These are phyloP conservation scores for Biscogniauxia sp. DNA, from an alignment of 2,329 filamentous ascomycete genomes.

Conservation along the genomic window DNA sequence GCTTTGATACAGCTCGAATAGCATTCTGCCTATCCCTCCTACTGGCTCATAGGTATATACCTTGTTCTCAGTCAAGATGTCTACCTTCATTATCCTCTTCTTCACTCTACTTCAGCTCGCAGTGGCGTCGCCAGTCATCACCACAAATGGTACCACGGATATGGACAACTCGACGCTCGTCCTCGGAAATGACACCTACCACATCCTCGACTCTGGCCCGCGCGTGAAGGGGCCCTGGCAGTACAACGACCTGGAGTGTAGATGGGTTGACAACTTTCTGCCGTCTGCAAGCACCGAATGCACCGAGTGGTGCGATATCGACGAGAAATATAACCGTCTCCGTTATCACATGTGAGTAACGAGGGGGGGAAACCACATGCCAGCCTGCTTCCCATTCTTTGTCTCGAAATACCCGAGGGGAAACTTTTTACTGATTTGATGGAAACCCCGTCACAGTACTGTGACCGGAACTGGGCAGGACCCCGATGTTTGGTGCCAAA, in stretches of 20 bases:
- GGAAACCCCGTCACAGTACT: background rate
- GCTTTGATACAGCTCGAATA: too few relatives aligned
- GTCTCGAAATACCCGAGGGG: background rate
- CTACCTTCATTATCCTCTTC: too few relatives aligned
- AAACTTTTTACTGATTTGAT: conserved; percentile 1
- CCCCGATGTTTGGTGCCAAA: conserved; percentile 12
- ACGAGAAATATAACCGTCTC: conserved; percentile 7
- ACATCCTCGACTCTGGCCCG: too few relatives aligned
- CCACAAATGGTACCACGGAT: too few relatives aligned
- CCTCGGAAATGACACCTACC: too few relatives aligned
- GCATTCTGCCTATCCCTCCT: too few relatives aligned
- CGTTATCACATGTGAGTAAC: conserved; percentile 19
- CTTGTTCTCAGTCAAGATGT: too few relatives aligned
- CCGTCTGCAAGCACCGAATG: conserved; percentile 11
- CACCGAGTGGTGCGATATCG: conserved; percentile 19
- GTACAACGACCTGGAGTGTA: conserved; percentile 12
- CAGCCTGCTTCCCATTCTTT: background rate
- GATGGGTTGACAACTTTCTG: conserved; percentile 10
- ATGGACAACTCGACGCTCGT: too few relatives aligned
- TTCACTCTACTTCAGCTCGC: too few relatives aligned
- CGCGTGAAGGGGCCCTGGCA: conserved; percentile 5
- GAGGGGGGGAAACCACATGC: background rate
- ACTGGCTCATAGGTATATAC: too few relatives aligned
- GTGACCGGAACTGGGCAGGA: conserved; percentile 17
- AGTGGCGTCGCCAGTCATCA: too few relatives aligned